phyloP scores from a whole-genome alignment of 352 stramenopile species.

The Aphanomyces euteiches region DNA sequence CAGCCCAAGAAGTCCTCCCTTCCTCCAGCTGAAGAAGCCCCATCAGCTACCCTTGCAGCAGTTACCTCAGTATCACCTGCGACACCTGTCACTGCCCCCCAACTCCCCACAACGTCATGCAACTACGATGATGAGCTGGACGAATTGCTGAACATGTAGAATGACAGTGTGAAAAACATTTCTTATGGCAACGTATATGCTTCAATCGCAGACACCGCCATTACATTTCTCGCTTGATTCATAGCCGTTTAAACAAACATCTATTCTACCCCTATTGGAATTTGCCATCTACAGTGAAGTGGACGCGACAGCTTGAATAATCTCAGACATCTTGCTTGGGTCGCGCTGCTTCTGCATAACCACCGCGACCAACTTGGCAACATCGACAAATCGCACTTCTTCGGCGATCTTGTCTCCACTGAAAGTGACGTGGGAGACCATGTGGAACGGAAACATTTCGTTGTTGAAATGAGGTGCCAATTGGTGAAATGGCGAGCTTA shows the following conservation, averaged over 20 bases:
- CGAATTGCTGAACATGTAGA: conserved; percentile 30
- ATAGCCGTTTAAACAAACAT: conserved; percentile 16
- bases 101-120: neutral
- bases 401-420: conserved; percentile 71
- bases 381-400: conserved; percentile 51
- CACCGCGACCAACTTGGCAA: conserved; percentile 26
- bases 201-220: conserved; percentile 14
- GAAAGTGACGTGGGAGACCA: conserved; percentile 77
- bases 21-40: too few relatives aligned
- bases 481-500: conserved; percentile 64
- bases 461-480: conserved; percentile 48
- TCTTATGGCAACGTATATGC: neutral
- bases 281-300: conserved; percentile 16
- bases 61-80: too few relatives aligned
- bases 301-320: conserved; percentile 26
- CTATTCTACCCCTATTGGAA: neutral
- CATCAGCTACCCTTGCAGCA: too few relatives aligned
- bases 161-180: neutral
- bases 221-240: neutral
- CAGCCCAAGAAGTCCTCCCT: too few relatives aligned
- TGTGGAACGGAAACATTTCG: conserved; percentile 63
- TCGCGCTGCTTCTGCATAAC: conserved; percentile 25
- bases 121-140: conserved; percentile 25
- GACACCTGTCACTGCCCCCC: too few relatives aligned
- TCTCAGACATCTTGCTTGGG: conserved; percentile 21